phyloP scores from a whole-genome alignment of 1,284 basidiomycete species.

The Cystobasidium sp. region DNA sequence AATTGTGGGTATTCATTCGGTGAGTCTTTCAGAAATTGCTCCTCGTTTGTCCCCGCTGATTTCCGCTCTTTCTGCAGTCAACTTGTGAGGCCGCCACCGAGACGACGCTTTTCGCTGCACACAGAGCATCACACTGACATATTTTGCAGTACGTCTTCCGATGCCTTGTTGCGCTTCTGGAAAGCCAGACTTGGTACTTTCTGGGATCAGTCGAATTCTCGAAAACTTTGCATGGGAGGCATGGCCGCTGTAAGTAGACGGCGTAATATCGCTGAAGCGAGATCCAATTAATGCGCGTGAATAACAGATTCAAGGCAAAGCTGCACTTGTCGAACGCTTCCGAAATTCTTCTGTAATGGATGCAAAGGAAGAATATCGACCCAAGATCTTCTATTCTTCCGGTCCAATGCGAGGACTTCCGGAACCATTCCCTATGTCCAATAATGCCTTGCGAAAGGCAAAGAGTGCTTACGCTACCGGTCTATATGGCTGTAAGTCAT shows the following conservation, averaged over 20 bases:
- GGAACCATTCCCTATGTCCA: constrained; percentile 70
- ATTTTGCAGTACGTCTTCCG: constrained; percentile 76
- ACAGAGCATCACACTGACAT: neutral
- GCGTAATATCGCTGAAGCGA: too few relatives aligned
- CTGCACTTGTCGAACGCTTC: constrained; percentile 69
- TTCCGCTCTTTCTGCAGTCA: neutral
- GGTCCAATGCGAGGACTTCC: constrained; percentile 73
- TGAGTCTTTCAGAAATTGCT: neutral
- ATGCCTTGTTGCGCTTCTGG: constrained; percentile 70
- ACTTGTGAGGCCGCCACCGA: neutral
- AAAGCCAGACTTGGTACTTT: constrained; percentile 68
- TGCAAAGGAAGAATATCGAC: constrained; percentile 70
- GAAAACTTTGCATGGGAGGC: constrained; percentile 65
- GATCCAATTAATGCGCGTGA: neutral
- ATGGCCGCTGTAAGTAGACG: constrained; percentile 13
- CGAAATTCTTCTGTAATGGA: constrained; percentile 49
- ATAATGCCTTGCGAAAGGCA: constrained; percentile 28
- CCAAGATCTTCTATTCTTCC: constrained; percentile 78
- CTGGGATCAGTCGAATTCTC: constrained; percentile 82
- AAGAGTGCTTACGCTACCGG: constrained; percentile 19
- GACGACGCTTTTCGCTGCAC: too few relatives aligned
- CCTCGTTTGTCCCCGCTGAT: neutral
- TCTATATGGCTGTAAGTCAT: constrained; percentile 27
- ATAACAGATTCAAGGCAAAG: constrained; percentile 66
- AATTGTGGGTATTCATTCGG: constrained; percentile 73